A percentile compares a stretch with the other conserved stretches of the same genome.
Conservation (phyloP, 768 basidiomycete species). For the Naganishia vaughanmartiniae region DNA sequence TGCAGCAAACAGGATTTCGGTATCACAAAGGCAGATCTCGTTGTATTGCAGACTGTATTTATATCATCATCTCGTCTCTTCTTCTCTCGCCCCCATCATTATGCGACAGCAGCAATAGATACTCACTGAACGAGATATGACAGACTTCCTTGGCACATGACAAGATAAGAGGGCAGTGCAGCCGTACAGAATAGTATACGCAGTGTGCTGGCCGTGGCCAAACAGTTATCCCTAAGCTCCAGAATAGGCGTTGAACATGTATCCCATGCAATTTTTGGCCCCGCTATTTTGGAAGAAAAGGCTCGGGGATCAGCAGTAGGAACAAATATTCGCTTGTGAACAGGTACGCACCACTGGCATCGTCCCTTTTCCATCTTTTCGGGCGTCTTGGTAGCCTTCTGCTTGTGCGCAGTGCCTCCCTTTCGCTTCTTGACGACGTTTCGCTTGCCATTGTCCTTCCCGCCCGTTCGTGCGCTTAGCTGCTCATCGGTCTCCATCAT, state of each 20-base stretch:
- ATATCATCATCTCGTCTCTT: not conserved
- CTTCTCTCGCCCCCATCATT: not conserved
- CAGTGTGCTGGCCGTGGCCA: not conserved
- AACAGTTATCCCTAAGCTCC: not conserved
- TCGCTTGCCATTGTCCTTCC: conserved; percentile 16
- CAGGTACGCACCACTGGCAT: conserved; percentile 12
- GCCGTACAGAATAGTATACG: not conserved
- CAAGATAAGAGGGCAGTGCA: not conserved
- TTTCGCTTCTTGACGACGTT: conserved; percentile 14
- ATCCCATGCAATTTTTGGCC: conserved; percentile 14
- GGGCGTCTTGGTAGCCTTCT: conserved; percentile 15
- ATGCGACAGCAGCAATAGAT: not conserved
- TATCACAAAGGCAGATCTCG: not conserved
- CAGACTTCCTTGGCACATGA: not conserved
- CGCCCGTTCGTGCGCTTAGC: conserved; percentile 13
- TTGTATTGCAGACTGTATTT: not conserved
- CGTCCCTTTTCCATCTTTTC: conserved; percentile 18
- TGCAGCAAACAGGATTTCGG: not conserved
- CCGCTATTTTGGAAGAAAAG: not conserved
- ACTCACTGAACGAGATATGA: not conserved
- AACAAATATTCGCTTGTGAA: not conserved
- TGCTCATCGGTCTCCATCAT: conserved; percentile 22
- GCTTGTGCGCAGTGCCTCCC: conserved; percentile 24
- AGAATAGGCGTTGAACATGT: conserved; percentile 24
- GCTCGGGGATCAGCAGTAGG: not conserved